These are phyloP conservation scores for Citrullus amarus DNA, from an alignment of 306 rosid genomes.

Conservation along the genomic window DNA sequence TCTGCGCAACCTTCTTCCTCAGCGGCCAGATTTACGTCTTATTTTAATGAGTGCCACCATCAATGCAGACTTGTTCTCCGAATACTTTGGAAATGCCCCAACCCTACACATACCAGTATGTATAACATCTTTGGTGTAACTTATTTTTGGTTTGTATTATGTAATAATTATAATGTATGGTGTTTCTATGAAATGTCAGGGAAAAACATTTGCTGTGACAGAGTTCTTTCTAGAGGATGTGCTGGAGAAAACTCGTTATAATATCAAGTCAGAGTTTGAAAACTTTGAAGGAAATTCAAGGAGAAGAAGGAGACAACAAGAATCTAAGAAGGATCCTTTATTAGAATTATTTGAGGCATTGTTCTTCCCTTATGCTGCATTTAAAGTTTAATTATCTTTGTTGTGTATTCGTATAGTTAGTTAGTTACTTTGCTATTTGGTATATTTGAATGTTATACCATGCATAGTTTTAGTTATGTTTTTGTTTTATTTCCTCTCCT, in stretches of 20 bases:
- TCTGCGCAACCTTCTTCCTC: slow-evolving; percentile 85
- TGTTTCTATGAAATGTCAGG: slow-evolving; percentile 38
- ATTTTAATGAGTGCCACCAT: slow-evolving; percentile 97
- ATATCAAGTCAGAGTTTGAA: slow-evolving; percentile 65
- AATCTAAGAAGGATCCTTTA: slow-evolving; percentile 76
- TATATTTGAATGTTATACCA: background rate
- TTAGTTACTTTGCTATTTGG: background rate
- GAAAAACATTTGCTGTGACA: slow-evolving; percentile 66
- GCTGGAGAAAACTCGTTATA: slow-evolving; percentile 70
- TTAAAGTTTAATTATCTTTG: background rate
- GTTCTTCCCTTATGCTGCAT: background rate
- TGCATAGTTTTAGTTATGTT: background rate
- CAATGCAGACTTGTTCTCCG: slow-evolving; percentile 86
- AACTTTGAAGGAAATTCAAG: slow-evolving; percentile 58
- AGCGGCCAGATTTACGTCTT: slow-evolving; percentile 82
- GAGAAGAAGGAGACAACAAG: slow-evolving; percentile 75
- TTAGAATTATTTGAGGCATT: slow-evolving; percentile 85
- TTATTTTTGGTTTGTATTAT: background rate
- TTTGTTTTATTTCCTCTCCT: too few species aligned
- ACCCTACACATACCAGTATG: slow-evolving; percentile 71
- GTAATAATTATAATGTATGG: slow-evolving; percentile 6
- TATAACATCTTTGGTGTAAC: slow-evolving; percentile 11
- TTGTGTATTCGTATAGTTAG: background rate
- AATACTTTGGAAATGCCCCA: slow-evolving; percentile 75
- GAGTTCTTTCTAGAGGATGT: slow-evolving; percentile 82